phyloP scores from a whole-genome alignment of 768 basidiomycete genomes.

The Kwoniella mangroviensis region DNA sequence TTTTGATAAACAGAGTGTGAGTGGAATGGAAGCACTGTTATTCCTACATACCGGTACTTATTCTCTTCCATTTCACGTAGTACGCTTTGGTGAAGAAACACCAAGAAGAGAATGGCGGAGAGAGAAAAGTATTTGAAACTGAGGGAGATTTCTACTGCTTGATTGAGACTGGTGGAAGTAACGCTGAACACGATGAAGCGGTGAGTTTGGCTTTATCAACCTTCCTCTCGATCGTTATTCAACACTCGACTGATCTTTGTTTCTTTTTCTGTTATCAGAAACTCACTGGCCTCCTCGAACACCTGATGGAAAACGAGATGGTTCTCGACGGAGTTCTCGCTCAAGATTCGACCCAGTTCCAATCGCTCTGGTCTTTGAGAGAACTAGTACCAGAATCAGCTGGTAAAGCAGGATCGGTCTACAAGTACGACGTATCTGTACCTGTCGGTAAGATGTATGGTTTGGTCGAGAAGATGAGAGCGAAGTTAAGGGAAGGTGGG shows the following conservation, averaged over 20 bases:
- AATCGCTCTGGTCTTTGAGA: constrained; percentile 85
- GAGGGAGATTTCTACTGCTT: constrained; percentile 82
- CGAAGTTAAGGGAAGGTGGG: constrained; percentile 64
- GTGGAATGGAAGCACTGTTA: constrained; percentile 36
- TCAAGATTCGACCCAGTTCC: constrained; percentile 85
- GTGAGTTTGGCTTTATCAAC: too few species aligned
- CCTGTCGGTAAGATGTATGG: constrained; percentile 84
- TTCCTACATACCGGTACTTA: background rate
- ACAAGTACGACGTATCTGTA: constrained; percentile 95
- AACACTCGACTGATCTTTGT: background rate
- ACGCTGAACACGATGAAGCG: constrained; percentile 90
- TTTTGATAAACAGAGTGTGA: constrained; percentile 71
- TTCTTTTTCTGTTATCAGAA: constrained; percentile 64
- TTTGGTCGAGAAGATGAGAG: constrained; percentile 79
- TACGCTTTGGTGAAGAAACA: constrained; percentile 61
- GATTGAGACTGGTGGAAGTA: constrained; percentile 91
- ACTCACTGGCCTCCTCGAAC: constrained; percentile 75
- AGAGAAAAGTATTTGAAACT: constrained; percentile 75
- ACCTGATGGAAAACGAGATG: constrained; percentile 72
- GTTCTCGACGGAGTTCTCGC: constrained; percentile 88
- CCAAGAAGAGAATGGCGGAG: constrained; percentile 72
- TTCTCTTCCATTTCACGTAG: constrained; percentile 35
- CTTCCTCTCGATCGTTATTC: too few species aligned
- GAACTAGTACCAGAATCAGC: constrained; percentile 91
- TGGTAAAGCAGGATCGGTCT: constrained; percentile 89